Evolutionary conservation across 169 alveolate genomes (phyloP).

Genomic region (Eimeria necatrix): DNA sequence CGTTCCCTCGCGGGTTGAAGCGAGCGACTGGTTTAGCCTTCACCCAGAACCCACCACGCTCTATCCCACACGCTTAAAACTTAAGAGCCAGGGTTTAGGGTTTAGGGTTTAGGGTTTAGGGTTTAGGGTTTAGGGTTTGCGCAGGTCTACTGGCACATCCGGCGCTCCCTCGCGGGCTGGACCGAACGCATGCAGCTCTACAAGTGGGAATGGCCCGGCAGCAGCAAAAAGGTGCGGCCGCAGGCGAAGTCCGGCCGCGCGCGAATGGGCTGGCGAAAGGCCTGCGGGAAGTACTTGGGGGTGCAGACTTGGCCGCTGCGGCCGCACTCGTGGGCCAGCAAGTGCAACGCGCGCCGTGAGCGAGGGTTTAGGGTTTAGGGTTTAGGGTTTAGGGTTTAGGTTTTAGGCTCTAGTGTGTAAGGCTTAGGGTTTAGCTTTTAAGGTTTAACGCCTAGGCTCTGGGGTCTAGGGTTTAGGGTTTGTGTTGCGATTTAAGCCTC

Average conservation of each 20-base stretch:
- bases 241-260: conserved; percentile 91
- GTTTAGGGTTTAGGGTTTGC: conserved; percentile 18
- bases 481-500: background rate
- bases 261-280: conserved; percentile 92
- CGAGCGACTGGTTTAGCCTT: too few species aligned
- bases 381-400: too few species aligned
- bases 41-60: background rate
- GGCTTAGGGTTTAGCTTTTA: too few species aligned
- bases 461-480: background rate
- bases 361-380: background rate
- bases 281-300: conserved; percentile 92
- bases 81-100: too few species aligned
- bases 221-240: conserved; percentile 88
- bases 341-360: conserved; percentile 71
- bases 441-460: background rate
- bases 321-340: conserved; percentile 89
- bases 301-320: conserved; percentile 91
- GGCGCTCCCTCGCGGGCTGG: conserved; percentile 92
- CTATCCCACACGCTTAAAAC: too few species aligned
- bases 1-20: too few species aligned
- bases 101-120: background rate
- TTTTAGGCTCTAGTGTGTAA: too few species aligned
- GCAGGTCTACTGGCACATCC: conserved; percentile 87
- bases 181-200: conserved; percentile 91
- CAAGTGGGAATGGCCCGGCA: conserved; percentile 94